Evolutionary conservation across 176 grass and related monocot species (phyloP).

Genomic region (Phoenix roebelenii): DNA sequence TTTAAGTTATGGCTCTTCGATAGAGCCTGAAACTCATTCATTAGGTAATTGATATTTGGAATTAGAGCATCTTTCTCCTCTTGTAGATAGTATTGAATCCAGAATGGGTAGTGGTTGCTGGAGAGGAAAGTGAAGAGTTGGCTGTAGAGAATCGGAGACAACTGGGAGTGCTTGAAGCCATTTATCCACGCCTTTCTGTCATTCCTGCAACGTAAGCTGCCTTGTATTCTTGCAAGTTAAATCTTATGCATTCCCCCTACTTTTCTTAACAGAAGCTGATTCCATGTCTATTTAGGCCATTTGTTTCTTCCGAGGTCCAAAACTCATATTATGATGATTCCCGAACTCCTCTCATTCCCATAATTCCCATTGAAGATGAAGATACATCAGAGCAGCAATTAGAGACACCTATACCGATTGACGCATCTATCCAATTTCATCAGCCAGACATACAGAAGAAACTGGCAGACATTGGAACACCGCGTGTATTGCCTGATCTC

Average conservation of each 20-base stretch:
- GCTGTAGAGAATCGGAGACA: slow-evolving; percentile 66
- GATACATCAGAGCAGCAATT: slow-evolving; percentile 51
- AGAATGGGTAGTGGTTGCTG: slow-evolving; percentile 63
- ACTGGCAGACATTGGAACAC: background rate
- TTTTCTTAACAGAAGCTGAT: slow-evolving; percentile 7
- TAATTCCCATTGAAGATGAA: slow-evolving; percentile 80
- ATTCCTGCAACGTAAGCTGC: slow-evolving; percentile 82
- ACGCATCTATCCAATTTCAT: slow-evolving; percentile 22
- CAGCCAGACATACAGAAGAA: slow-evolving; percentile 29
- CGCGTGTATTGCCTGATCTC: slow-evolving; percentile 17
- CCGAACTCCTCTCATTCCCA: slow-evolving; percentile 47
- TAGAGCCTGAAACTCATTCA: background rate
- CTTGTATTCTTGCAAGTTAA: slow-evolving; percentile 13
- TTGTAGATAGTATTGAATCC: slow-evolving; percentile 54
- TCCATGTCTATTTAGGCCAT: slow-evolving; percentile 49
- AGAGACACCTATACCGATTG: slow-evolving; percentile 20
- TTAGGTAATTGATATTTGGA: too few relatives aligned
- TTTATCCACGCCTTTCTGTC: slow-evolving; percentile 75
- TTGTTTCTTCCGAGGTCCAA: slow-evolving; percentile 49
- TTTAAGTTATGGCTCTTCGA: background rate
- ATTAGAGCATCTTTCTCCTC: background rate
- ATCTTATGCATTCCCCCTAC: slow-evolving; percentile 11
- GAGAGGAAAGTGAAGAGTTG: slow-evolving; percentile 79
- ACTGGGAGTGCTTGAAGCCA: slow-evolving; percentile 80
- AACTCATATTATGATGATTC: slow-evolving; percentile 51